Conservation (phyloP, 805 yeast species). For the Scheffersomyces spartinae region DNA sequence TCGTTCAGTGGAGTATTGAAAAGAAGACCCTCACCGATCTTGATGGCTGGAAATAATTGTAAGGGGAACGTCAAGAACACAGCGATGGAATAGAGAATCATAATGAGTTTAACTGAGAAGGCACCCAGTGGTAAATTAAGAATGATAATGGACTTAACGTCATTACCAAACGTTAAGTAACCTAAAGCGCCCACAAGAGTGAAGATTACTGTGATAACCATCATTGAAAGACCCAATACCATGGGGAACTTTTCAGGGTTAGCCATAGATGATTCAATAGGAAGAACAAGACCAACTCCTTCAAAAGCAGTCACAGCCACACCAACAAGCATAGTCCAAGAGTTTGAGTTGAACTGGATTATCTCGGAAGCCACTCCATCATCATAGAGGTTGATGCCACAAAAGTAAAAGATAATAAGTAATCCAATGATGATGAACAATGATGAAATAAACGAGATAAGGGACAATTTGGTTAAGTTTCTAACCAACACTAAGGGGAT, state of each 20-base stretch:
- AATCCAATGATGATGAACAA: slow-evolving; percentile 27
- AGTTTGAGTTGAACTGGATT: slow-evolving; percentile 22
- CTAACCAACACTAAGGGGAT: slow-evolving; percentile 31
- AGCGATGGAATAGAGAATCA: slow-evolving; percentile 31
- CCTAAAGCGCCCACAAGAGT: slow-evolving; percentile 29
- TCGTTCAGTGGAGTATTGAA: slow-evolving; percentile 25
- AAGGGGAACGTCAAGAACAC: slow-evolving; percentile 34
- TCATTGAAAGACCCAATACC: slow-evolving; percentile 28
- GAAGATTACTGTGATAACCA: slow-evolving; percentile 24
- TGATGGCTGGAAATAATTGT: slow-evolving; percentile 33
- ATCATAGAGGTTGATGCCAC: slow-evolving; percentile 16
- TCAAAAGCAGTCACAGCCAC: slow-evolving; percentile 37
- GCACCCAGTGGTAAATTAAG: slow-evolving; percentile 30
- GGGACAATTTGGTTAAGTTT: slow-evolving; percentile 28
- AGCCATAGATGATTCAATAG: slow-evolving; percentile 33
- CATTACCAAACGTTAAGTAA: slow-evolving; percentile 29
- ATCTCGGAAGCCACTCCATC: slow-evolving; percentile 31
- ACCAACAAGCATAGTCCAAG: slow-evolving; percentile 36
- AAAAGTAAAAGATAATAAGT: slow-evolving; percentile 27
- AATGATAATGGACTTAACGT: slow-evolving; percentile 30
- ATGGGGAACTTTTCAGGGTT: slow-evolving; percentile 29
- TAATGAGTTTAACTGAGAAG: slow-evolving; percentile 25
- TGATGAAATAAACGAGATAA: slow-evolving; percentile 29
- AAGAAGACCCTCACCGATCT: slow-evolving; percentile 26
- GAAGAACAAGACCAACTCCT: slow-evolving; percentile 33